Base-by-base conservation (phyloP, 1,139 yeast species). In the Hemisphaericaspora xylanilytica region DNA sequence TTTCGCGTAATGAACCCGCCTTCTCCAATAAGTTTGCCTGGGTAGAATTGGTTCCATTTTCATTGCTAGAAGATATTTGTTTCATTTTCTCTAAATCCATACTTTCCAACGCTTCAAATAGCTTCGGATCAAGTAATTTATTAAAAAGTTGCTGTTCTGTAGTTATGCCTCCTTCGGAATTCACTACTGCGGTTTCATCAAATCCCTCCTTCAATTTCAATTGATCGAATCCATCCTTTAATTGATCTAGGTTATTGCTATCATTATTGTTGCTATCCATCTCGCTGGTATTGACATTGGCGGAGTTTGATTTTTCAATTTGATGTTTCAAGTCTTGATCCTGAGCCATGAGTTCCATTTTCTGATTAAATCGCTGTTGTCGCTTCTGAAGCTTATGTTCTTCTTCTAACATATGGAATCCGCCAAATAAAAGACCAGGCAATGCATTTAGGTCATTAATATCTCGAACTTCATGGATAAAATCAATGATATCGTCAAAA, bases 401-500 rank as follows among this genome's bases (percentile, higher is more conserved):
- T 41, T 64, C 69, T 42, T 65, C 70, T 32, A 65, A 48, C 66
- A 63, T 61, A 43, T 65, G 70, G 43, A 62, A 67, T 11, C 71
- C 70, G 9, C 70, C 70, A 51, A 67, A 67, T 21, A 68, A 49
- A 16, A 65, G 51, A 2, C 69, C 66, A 1, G 74, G 74, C 31
- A 69, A 56, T 6, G 70, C 70, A 45, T 67, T 60, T 38, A 69
- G 50, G 43, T 67, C 73, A 46, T 67, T 66, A 32, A 69, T 64
- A 52, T 67, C 72, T 46, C 67, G 58, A 4, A 68, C 58, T 38
- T 65, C 67, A 40, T 63, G 67, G 28, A 69, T 67, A 44, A 65
- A 69, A 38, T 65, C 67, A 39, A 64, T 56, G 15, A 70, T 66
- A 40, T 67, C 73, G 41, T 67, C 71, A 50, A 86, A 88, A 33